A percentile compares a stretch with the other conserved stretches of the same genome.
phyloP scores from a whole-genome alignment of 768 basidiomycete species.

The Lactarius psammicola region DNA sequence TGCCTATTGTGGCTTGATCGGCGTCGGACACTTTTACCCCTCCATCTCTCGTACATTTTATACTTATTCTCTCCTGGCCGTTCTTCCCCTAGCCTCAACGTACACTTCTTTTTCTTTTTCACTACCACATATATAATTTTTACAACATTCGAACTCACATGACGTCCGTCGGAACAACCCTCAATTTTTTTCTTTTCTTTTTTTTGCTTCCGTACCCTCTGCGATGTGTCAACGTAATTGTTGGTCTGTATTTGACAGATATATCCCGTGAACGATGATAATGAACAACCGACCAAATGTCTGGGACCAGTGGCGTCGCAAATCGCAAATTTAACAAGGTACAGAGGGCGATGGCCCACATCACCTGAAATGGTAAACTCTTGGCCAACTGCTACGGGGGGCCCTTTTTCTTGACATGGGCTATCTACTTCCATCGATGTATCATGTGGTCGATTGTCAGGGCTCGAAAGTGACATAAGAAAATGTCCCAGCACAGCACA shows the following conservation, averaged over 20 bases:
- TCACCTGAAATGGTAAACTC: not conserved
- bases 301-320: not conserved
- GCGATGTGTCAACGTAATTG: conserved; percentile 9
- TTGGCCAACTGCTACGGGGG: not conserved
- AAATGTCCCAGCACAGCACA: not conserved
- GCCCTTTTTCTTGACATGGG: not conserved
- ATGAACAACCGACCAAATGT: conserved; percentile 3
- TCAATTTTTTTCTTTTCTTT: not conserved
- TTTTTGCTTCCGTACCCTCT: not conserved
- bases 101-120: not conserved
- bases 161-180: conserved; percentile 5
- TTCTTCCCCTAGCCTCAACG: not conserved
- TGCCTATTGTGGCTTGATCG: conserved; percentile 1
- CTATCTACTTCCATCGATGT: not conserved
- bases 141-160: conserved; percentile 14
- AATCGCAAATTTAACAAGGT: not conserved
- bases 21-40: not conserved
- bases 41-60: conserved; percentile 3
- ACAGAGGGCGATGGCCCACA: not conserved
- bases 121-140: conserved; percentile 9
- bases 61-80: conserved; percentile 4
- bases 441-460: not conserved
- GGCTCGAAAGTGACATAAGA: not conserved
- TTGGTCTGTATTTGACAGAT: conserved; percentile 14
- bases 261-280: conserved; percentile 15